Evolutionary conservation across 495 filamentous ascomycete genomes (phyloP), one percentile per base, ranked within the genome.

Genomic region (Gamarada debralockiae): DNA sequence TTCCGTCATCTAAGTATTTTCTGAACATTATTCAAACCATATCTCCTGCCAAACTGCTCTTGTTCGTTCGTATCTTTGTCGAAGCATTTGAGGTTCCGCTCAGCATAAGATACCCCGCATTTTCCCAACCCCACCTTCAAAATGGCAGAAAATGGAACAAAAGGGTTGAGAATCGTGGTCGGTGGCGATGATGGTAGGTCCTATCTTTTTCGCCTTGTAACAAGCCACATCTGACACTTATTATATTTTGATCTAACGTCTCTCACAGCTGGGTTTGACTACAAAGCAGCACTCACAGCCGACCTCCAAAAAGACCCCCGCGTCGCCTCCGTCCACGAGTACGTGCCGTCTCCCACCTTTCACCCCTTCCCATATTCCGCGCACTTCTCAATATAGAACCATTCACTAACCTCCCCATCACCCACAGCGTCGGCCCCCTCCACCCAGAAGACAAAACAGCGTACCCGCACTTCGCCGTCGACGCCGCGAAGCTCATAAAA

Each of bases 381-480:
- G 75, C 82, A 3, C 78, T n/a, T n/a, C n/a, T n/a, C n/a, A n/a
- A n/a, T n/a, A n/a, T n/a, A n/a, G n/a, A n/a, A n/a, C n/a, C n/a
- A n/a, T n/a, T n/a, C n/a, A n/a, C 79, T 48, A 85, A 91, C 64
- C 70, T 70, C 38, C 78, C 75, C 58, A 74, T 91, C 40, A n/a
- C n/a, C n/a, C 71, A 74, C 48, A 87, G 92, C 59, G 79, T 85
- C 44, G 83, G 83, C 34, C 73, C 76, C 23, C 59, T 62, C 40
- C 59, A 58, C 13, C 58, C 75, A 38, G 67, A 73, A 43, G 87
- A 92, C 77, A 89, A 89, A 66, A 92, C 86, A 9, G 86, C 87
- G 36, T 95, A 95, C 66, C 88, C 89, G 2, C 85, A 89, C 72
- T 77, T 87, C 48, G 89, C 89, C 44, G 85, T 87, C 27, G 77